These are phyloP conservation scores for Chlamydomonas applanata DNA, from an alignment of 139 green algal genomes.

Conservation along the genomic window DNA sequence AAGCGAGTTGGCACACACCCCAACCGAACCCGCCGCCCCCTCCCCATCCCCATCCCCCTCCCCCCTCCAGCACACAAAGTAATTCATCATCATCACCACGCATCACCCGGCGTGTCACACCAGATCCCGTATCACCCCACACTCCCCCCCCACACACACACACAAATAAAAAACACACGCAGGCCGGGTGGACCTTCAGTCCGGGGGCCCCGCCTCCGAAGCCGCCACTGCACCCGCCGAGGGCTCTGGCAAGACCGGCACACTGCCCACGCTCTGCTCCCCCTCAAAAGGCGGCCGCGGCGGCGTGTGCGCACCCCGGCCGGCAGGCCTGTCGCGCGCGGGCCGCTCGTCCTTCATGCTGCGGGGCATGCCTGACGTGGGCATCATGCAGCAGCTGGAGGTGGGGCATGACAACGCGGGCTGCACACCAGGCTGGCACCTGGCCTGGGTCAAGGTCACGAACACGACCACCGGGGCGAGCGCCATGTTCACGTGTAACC, in stretches of 20 bases:
- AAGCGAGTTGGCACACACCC: too few species aligned
- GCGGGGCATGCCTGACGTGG: conserved; percentile 41
- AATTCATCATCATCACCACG: too few species aligned
- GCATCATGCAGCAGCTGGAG: conserved; percentile 47
- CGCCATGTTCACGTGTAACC: conserved; percentile 48
- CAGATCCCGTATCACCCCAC: too few species aligned
- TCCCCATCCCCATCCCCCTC: too few species aligned
- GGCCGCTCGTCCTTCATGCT: conserved; percentile 46
- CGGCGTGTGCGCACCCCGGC: neutral
- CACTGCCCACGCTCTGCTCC: conserved; percentile 13
- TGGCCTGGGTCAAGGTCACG: conserved; percentile 52
- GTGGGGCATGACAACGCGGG: conserved; percentile 29
- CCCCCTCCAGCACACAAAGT: too few species aligned
- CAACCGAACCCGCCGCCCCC: too few species aligned
- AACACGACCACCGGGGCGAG: conserved; percentile 48
- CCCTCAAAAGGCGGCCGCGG: neutral
- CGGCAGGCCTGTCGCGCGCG: neutral
- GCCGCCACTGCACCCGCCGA: neutral
- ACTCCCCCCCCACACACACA: too few species aligned
- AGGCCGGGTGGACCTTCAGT: too few species aligned
- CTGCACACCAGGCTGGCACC: conserved; percentile 42
- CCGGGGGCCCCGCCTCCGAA: too few species aligned
- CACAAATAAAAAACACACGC: too few species aligned
- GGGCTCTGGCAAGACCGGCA: neutral
- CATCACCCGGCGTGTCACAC: too few species aligned